Evolutionary conservation across 1,139 yeast species (phyloP), one percentile per base, ranked within the genome.

Genomic region (Kazachstania sp.): DNA sequence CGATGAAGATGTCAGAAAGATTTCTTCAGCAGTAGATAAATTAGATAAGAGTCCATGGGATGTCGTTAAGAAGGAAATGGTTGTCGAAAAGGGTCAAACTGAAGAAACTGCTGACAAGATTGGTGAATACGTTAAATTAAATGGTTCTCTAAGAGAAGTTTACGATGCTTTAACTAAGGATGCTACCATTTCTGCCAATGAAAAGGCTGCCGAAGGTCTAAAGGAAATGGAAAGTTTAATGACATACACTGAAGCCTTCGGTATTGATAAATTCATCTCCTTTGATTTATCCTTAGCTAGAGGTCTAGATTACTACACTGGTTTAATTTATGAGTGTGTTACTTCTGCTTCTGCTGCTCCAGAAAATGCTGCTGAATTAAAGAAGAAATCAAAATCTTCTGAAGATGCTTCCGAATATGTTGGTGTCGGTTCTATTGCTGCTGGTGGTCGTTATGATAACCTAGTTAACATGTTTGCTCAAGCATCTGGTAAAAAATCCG

Each of bases 391-490:
- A 45, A 65, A 67, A 43, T 61, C 65, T 45, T 50, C 47, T 41
- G 97, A 88, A 56, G 98, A 92, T 69, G 95, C 95, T 47, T 85
- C 95, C 45, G 97, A 87, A 55, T 87, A 85, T 60, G 97, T 92
- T 44, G 98, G 98, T 59, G 97, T 92, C 45, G 98, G 98, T 29
- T 90, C 97, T 8, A 87, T 92, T 59, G 95, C 96, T 48, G 98
- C 96, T 41, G 98, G 98, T 70, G 98, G 98, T 56, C 86, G 98
- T 68, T 92, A 92, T 68, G 98, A 92, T 67, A 83, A 85, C 59
- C 77, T 92, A 53, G 97, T 92, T 32, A 96, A 96, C 56, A 92
- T 92, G 97, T 92, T 92, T 68, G 83, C 96, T 52, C 75, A 76
- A 51, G 75, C 81, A 11, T 82, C 80, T 62, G 92, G 92, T 56